Evolutionary conservation across 2,329 filamentous ascomycete genomes (phyloP).

Genomic region (Grosmannia huntii): DNA sequence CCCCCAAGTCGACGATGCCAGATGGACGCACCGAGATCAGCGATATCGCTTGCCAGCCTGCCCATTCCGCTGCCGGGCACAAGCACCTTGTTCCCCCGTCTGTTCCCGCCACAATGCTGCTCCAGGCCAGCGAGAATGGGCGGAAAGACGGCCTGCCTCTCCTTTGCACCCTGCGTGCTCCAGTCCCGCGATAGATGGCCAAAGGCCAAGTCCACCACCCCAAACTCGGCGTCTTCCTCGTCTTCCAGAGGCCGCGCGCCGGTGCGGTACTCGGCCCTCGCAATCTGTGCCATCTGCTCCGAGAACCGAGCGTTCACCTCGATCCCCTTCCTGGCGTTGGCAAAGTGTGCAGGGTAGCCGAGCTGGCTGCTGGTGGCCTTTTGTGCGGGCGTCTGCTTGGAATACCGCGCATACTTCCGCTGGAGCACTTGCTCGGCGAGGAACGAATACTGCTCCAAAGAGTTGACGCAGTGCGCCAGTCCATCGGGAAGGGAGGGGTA

Average conservation of each 20-base stretch:
- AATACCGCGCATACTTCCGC: neutral
- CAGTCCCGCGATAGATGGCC: neutral
- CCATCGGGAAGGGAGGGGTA: no score
- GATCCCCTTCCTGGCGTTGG: neutral
- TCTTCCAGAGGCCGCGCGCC: neutral
- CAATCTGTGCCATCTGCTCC: neutral
- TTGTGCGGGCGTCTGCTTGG: neutral
- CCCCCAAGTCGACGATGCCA: no score
- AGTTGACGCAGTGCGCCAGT: neutral
- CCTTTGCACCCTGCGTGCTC: neutral
- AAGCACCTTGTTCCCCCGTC: neutral
- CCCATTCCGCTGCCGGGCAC: neutral
- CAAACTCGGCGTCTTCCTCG: neutral
- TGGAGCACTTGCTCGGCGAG: neutral
- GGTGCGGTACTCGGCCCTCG: neutral
- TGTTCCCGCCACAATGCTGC: neutral
- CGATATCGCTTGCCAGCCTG: conserved; percentile 1
- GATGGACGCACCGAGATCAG: conserved; percentile 1
- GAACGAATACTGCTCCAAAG: neutral
- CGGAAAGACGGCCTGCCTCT: conserved; percentile 1
- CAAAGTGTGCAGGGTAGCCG: neutral
- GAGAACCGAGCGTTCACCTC: neutral
- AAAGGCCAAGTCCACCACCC: neutral
- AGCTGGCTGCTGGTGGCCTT: neutral
- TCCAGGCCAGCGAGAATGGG: neutral